Evolutionary conservation across 73 alveolate species (phyloP), one percentile per base, ranked within the genome.

Genomic region (Symbiodinium pilosum): DNA sequence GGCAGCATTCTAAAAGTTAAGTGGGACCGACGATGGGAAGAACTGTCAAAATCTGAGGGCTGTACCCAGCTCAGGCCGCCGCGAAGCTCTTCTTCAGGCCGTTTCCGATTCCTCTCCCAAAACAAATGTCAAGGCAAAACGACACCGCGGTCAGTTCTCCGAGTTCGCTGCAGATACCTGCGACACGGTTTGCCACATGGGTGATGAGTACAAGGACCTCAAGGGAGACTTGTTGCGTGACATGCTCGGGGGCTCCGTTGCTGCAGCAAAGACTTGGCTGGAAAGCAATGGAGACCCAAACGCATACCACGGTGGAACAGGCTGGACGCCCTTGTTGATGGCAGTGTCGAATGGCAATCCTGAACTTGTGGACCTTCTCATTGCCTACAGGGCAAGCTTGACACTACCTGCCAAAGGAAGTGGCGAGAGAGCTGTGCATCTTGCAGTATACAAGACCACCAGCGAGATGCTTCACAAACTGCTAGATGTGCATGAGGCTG

Each of bases 261-360:
- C 95, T 9, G 86, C 87, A 4, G 95, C 95, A 3, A 16, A 36
- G 73, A 28, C 56, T 28, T 88, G 47, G 44, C 69, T 88, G 95
- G 95, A 88, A 84, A 56, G 39, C 20, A 77, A 77, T 3, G 95
- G 95, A 1, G 95, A 88, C 39, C 84, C 83, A 38, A 68, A 88
- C 43, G 36, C 18, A 3, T 88, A 88, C 36, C 86, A 88, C 43
- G 43, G 39, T 28, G 86, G 95, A 32, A 88, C 95, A 16, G 95
- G 95, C 7, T 88, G 95, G 95, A 88, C 95, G 41, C 95, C 95
- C 34, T 20, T 88, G 73, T 40, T 88, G 86, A 88, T 88, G 95
- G 94, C 94, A 16, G 94, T 87, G 68, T 83, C 95, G 83, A 88
- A 54, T 40, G 95, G 95, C 16, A 56, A 88, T 34, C 32, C 69